phyloP scores from a whole-genome alignment of 768 basidiomycete genomes.

The Leccinum subtestaceum region DNA sequence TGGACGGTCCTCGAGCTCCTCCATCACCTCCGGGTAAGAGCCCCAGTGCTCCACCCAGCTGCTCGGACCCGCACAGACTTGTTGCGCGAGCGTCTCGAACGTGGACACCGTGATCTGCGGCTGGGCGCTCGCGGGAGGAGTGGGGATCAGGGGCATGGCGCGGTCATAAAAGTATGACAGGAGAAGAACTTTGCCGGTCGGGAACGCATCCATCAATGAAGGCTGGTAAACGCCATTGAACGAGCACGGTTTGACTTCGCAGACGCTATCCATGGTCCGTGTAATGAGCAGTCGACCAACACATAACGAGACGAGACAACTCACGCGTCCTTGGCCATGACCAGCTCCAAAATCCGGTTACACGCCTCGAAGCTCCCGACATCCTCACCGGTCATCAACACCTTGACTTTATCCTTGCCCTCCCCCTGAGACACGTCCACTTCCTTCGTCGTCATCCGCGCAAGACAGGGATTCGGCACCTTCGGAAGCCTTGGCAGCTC shows the following conservation, averaged over 20 bases:
- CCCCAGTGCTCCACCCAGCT: conserved; percentile 56
- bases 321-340: conserved; percentile 93
- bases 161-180: conserved; percentile 99
- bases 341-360: conserved; percentile 76
- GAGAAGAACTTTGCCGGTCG: conserved; percentile 79
- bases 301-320: conserved; percentile 24
- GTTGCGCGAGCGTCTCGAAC: conserved; percentile 61
- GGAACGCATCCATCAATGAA: conserved; percentile 84
- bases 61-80: conserved; percentile 68
- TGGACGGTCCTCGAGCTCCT: conserved; percentile 76
- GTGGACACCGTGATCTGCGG: conserved; percentile 47
- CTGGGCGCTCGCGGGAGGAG: conserved; percentile 21
- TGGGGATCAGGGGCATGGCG: conserved; percentile 67
- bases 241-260: conserved; percentile 90
- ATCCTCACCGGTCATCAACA: conserved; percentile 84
- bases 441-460: conserved; percentile 54
- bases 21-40: conserved; percentile 45
- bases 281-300: background rate
- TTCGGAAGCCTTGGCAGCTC: background rate
- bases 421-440: conserved; percentile 60
- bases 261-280: conserved; percentile 49
- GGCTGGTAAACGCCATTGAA: conserved; percentile 99
- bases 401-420: conserved; percentile 44
- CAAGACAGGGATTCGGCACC: conserved; percentile 75
- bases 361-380: conserved; percentile 86